phyloP scores from a whole-genome alignment of 495 filamentous ascomycete genomes.

The Aspergillus indologenus region DNA sequence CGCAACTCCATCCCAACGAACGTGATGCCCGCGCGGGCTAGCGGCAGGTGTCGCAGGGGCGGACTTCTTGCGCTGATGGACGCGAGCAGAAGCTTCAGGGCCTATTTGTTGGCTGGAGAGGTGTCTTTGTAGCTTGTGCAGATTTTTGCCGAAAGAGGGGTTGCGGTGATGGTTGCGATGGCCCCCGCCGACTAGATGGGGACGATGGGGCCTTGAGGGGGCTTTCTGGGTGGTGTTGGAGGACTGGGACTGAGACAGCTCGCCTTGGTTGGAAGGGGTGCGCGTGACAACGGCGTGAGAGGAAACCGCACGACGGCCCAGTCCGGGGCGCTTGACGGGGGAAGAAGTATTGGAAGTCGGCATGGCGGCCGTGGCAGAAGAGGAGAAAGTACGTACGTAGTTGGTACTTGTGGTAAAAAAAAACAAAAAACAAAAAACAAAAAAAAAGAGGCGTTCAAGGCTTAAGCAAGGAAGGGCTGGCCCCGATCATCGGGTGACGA shows the following conservation, averaged over 20 bases:
- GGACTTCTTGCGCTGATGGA: slow-evolving; percentile 50
- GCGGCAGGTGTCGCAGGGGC: slow-evolving; percentile 44
- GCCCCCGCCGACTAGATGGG: slow-evolving; percentile 45
- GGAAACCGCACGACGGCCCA: slow-evolving; percentile 47
- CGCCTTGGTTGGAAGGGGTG: slow-evolving; percentile 29
- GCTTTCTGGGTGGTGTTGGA: slow-evolving; percentile 30
- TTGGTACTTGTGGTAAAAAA: neutral
- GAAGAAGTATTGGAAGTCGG: slow-evolving; percentile 41
- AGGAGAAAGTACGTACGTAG: neutral
- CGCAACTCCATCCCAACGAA: slow-evolving; percentile 41
- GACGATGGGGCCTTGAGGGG: slow-evolving; percentile 32
- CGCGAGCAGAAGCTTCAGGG: slow-evolving; percentile 31
- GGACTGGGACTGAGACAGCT: slow-evolving; percentile 35
- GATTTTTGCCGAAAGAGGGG: slow-evolving; percentile 41
- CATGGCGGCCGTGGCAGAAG: slow-evolving; percentile 30
- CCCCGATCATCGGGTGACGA: slow-evolving; percentile 22
- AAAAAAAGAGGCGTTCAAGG: neutral
- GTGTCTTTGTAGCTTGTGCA: slow-evolving; percentile 42
- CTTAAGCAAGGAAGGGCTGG: neutral
- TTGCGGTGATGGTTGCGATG: slow-evolving; percentile 46
- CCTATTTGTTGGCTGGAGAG: slow-evolving; percentile 28
- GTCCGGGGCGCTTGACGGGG: slow-evolving; percentile 46
- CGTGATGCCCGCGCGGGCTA: slow-evolving; percentile 40
- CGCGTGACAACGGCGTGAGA: slow-evolving; percentile 47
- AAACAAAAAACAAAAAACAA: neutral